Evolutionary conservation across 2,329 filamentous ascomycete species (phyloP).

Genomic region (Botrytis byssoidea): DNA sequence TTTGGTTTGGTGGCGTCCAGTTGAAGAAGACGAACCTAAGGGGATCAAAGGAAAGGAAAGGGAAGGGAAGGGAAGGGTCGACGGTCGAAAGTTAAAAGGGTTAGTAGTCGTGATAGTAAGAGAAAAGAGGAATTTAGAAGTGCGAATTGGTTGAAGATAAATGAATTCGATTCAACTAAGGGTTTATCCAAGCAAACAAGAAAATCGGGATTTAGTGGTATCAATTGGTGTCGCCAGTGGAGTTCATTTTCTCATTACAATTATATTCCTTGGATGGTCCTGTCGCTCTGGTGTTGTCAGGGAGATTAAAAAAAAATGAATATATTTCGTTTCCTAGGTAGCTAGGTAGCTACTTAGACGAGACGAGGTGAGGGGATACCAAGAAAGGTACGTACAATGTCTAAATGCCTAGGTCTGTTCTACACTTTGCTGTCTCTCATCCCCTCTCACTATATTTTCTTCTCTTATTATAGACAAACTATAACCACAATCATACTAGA

Average conservation of each 20-base stretch:
- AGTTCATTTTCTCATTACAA: slow-evolving; percentile 20
- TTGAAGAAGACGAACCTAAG: slow-evolving; percentile 1
- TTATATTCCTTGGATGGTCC: slow-evolving; percentile 18
- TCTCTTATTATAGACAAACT: neutral
- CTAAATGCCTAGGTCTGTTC: neutral
- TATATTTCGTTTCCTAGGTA: slow-evolving; percentile 8
- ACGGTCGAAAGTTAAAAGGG: slow-evolving; percentile 1
- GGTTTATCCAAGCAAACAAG: slow-evolving; percentile 18
- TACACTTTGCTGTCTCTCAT: neutral
- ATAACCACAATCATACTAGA: neutral
- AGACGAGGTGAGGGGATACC: slow-evolving; percentile 5
- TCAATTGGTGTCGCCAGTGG: slow-evolving; percentile 21
- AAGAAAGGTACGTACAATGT: neutral
- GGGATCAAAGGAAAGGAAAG: neutral
- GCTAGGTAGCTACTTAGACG: neutral
- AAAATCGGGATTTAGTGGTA: slow-evolving; percentile 11
- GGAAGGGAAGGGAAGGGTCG: neutral
- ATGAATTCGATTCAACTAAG: slow-evolving; percentile 13
- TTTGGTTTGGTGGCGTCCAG: slow-evolving; percentile 6
- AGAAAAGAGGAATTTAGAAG: neutral
- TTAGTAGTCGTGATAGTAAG: neutral
- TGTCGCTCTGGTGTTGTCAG: slow-evolving; percentile 22
- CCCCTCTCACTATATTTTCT: neutral
- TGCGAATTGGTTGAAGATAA: slow-evolving; percentile 17
- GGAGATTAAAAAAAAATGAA: slow-evolving; percentile 5